A percentile compares a stretch with the other conserved stretches of the same genome.
These are phyloP conservation scores for Jamesozyma jinghongensis DNA, from an alignment of 805 yeast species.

Conservation along the genomic window DNA sequence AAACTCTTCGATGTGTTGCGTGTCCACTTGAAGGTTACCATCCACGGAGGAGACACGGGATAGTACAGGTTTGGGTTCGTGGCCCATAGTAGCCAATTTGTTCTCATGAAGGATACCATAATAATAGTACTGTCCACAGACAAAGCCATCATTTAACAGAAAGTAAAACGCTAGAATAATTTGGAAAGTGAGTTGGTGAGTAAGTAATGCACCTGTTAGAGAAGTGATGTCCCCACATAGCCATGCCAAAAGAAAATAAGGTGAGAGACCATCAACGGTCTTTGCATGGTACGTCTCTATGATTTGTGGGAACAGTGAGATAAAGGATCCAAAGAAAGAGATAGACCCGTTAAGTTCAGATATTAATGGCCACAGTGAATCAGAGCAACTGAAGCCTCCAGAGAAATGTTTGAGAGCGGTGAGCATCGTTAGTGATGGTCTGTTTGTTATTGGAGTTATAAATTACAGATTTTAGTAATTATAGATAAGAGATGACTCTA, in stretches of 20 bases:
- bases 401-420: too few species aligned
- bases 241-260: constrained; percentile 41
- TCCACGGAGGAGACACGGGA: constrained; percentile 1
- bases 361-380: constrained; percentile 20
- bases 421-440: too few species aligned
- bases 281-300: constrained; percentile 46
- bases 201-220: constrained; percentile 61
- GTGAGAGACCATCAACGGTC: constrained; percentile 53
- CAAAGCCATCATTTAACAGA: constrained; percentile 56
- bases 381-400: not conserved
- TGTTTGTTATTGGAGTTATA: too few species aligned
- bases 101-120: constrained; percentile 37
- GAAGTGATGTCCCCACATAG: constrained; percentile 40
- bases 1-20: constrained; percentile 1
- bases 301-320: constrained; percentile 50
- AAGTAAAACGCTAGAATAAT: constrained; percentile 63
- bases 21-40: not conserved
- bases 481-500: too few species aligned
- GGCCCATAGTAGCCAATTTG: constrained; percentile 28
- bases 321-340: constrained; percentile 36
- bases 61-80: constrained; percentile 24
- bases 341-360: constrained; percentile 37
- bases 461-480: too few species aligned
- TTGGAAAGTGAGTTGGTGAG: constrained; percentile 77
- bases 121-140: constrained; percentile 63